Base-by-base conservation (phyloP, 257 asterid species). In the Primulina eburnea region DNA sequence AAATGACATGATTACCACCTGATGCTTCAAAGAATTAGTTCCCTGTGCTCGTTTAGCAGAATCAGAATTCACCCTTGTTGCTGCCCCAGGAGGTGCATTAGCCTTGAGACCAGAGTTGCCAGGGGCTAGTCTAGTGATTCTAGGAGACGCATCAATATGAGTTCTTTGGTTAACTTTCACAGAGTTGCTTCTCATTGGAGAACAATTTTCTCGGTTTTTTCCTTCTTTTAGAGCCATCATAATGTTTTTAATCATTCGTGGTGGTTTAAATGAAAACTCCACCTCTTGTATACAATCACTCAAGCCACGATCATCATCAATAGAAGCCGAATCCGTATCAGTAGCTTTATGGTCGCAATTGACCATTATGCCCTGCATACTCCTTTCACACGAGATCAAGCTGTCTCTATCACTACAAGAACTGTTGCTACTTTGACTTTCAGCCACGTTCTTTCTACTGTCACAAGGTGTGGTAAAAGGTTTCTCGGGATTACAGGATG, bases 161-260 rank as follows among this genome's bases (percentile, higher is more conserved):
- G 71, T 50, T 78, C 82, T 86, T 82, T 71, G 90, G 29, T 73
- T 77, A 5, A 61, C 69, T 80, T 72, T 90, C 7, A 81, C 32
- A 53, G 81, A 83, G 81, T 68, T 78, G 71, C 85, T 81, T 77
- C 96, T 86, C 88, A 89, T 64, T 4, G 99, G 99, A 58, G 96
- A 89, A 82, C 86, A 85, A 80, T 78, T 85, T 73, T 94, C 98
- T 83, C 95, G 82, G 75, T 30, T 79, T 74, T 81, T 89, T 34
- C 96, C 99, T 83, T 89, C 97, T 82, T 82, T 94, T 60, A 89
- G 81, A 73, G 95, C 93, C 84, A 84, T 80, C 97, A 89, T 92
- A 72, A 88, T 89, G 67, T 82, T 84, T 74, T 82, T 88, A 58
- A 94, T 83, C 2, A 81, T 82, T 76, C 71, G 88, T 1, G 98